Percentiles rank a stretch among this genome's conserved stretches.
Evolutionary conservation across 2,329 filamentous ascomycete species (phyloP).

Genomic region (Fusarium nurragi): DNA sequence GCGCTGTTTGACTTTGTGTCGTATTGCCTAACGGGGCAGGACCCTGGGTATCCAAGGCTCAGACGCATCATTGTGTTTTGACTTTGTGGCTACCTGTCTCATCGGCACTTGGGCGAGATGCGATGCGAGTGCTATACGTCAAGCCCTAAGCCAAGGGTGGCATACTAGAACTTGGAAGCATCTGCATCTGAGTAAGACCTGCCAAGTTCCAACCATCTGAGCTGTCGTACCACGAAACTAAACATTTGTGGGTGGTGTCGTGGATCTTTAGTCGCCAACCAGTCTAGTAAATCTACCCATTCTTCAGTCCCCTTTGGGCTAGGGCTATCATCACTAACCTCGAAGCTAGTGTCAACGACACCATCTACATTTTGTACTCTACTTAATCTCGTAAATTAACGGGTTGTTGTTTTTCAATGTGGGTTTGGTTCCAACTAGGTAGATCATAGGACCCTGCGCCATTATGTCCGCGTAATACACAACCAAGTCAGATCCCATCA

Average conservation of each 20-base stretch:
- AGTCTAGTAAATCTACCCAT: constrained; percentile 21
- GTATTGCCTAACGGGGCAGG: constrained; percentile 34
- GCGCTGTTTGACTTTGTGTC: constrained; percentile 16
- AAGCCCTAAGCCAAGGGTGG: constrained; percentile 13
- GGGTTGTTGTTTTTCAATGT: constrained; percentile 23
- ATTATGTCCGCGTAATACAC: constrained; percentile 23
- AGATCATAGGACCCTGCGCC: constrained; percentile 13
- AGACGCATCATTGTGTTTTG: constrained; percentile 3
- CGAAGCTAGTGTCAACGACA: constrained; percentile 30
- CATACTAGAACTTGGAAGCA: neutral
- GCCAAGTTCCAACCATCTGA: constrained; percentile 25
- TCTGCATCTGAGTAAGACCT: neutral
- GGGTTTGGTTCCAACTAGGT: neutral
- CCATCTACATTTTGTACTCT: constrained; percentile 21
- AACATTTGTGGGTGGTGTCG: constrained; percentile 17
- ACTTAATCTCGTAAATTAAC: constrained; percentile 19
- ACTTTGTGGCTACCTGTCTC: constrained; percentile 33
- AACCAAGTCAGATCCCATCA: neutral
- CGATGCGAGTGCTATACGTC: constrained; percentile 5
- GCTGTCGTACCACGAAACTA: constrained; percentile 30
- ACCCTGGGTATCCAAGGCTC: constrained; percentile 34
- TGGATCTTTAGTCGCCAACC: constrained; percentile 25
- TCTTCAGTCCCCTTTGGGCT: constrained; percentile 26
- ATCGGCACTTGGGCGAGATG: constrained; percentile 13
- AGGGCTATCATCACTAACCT: constrained; percentile 37